Base-by-base conservation (phyloP, 371 early-diverging fungal genomes). In the Sporodiniella umbellata region DNA sequence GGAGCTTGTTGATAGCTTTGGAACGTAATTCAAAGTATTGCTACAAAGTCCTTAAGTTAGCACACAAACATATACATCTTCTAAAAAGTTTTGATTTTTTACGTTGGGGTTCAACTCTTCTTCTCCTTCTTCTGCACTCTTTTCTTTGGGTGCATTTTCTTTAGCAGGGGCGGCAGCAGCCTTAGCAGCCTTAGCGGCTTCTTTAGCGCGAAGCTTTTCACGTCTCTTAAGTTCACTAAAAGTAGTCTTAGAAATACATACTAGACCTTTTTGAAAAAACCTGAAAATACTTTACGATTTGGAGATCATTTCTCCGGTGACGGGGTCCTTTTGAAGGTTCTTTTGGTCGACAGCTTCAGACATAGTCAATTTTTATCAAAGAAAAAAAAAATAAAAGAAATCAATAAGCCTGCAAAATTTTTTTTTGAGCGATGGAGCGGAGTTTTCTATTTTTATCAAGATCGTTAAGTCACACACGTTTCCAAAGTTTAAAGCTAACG, bases 11-110 rank as follows among this genome's bases (percentile, higher is more conserved):
- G 56, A 98, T 81, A 19, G 81, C 78, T 78, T 88, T 88, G 63
- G 86, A 87, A 58, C 99, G 88, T 66, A 94, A 81, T 73, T 98
- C 99, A 81, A 95, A 98, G 88, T 97, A 98, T 88, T 93, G 89
- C 85, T 86, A 67, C 35, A 43, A 18, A 43, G 6, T 6, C 14
- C 12, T 8, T 23, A 8, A 8, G 18, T 15, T 21, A 1, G 7
- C 11, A 33, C n/a, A 30, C 8, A 21, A 8, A 17, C 38, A 15
- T n/a, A 10, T 10, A 15, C n/a, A n/a, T 15, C 7, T 23, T 46
- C 38, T 51, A 40, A 8, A 33, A 17, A 25, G n/a, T 10, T 37
- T 15, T 19, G 33, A 12, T 42, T 63, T 40, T 77, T 64, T 75
- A 84, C 88, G 77, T 90, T 91, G 38, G 96, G 93, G 66, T 89